Evolutionary conservation across 2,329 filamentous ascomycete genomes (phyloP).

Genomic region (Colletotrichum liriopes): DNA sequence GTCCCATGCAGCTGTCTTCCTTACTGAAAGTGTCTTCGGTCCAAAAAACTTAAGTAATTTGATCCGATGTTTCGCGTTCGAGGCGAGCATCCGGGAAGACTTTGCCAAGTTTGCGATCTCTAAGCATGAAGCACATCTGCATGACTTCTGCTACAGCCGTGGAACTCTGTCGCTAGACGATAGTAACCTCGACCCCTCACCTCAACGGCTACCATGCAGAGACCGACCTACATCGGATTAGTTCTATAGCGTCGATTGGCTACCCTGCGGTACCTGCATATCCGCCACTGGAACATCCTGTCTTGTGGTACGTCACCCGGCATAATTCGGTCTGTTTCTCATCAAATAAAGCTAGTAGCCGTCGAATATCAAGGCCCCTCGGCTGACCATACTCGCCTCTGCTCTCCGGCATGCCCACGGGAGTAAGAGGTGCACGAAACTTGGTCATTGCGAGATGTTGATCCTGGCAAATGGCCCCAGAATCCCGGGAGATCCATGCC

Average conservation of each 20-base stretch:
- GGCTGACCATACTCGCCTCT: constrained; percentile 1
- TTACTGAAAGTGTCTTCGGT: neutral
- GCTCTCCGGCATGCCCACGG: constrained; percentile 4
- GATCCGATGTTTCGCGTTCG: too few relatives aligned
- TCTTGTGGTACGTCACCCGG: constrained; percentile 8
- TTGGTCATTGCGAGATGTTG: constrained; percentile 6
- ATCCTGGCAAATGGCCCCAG: constrained; percentile 20
- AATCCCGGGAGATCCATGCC: constrained; percentile 7
- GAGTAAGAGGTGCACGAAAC: constrained; percentile 31
- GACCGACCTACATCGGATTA: neutral
- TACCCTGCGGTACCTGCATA: constrained; percentile 15
- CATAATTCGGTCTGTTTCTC: constrained; percentile 3
- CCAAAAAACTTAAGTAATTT: neutral
- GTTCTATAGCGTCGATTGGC: neutral
- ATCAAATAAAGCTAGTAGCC: neutral
- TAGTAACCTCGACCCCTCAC: neutral
- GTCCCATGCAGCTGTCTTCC: neutral
- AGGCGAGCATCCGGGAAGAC: neutral
- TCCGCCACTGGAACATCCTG: constrained; percentile 4
- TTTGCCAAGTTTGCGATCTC: neutral
- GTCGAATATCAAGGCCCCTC: neutral
- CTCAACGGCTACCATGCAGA: neutral
- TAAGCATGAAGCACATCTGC: neutral
- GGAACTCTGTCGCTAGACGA: neutral
- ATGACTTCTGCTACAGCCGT: neutral